These are phyloP conservation scores for Sabuloglossum arenarium DNA, from an alignment of 495 filamentous ascomycete species.

Conservation along the genomic window DNA sequence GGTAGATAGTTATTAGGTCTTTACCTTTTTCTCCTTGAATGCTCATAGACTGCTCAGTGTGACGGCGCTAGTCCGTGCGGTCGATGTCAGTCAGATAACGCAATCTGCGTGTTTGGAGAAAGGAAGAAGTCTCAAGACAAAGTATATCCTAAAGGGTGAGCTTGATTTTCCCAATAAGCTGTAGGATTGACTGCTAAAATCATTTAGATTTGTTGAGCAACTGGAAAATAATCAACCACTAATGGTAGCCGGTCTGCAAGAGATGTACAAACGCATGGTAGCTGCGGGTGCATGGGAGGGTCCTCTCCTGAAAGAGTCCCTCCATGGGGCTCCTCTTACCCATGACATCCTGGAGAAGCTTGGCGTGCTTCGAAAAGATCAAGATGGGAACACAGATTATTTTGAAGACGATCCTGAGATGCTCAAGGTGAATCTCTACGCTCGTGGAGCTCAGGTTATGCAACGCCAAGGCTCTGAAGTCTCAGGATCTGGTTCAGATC, in stretches of 20 bases:
- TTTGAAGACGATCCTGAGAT: slow-evolving; percentile 1
- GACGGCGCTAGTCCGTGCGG: slow-evolving; percentile 38
- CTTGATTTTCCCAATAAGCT: slow-evolving; percentile 5
- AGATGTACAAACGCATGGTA: slow-evolving; percentile 32
- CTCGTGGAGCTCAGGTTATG: neutral
- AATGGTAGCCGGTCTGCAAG: slow-evolving; percentile 37
- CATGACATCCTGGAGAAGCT: slow-evolving; percentile 43
- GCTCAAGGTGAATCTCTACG: neutral
- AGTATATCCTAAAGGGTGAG: slow-evolving; percentile 42
- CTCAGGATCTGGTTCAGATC: neutral
- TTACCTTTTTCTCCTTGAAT: slow-evolving; percentile 3
- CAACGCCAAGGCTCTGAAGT: neutral
- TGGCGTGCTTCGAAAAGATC: slow-evolving; percentile 23
- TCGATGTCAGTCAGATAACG: slow-evolving; percentile 36
- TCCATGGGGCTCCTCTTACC: slow-evolving; percentile 38
- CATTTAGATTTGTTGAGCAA: slow-evolving; percentile 42
- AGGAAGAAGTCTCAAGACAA: slow-evolving; percentile 40
- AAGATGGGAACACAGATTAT: neutral
- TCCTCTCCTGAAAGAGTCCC: slow-evolving; percentile 26
- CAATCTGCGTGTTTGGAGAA: slow-evolving; percentile 40
- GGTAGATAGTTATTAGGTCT: slow-evolving; percentile 19
- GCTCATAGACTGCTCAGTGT: slow-evolving; percentile 25
- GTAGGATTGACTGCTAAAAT: neutral
- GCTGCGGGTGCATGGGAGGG: slow-evolving; percentile 34
- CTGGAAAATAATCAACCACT: slow-evolving; percentile 48